Conservation (phyloP, 2,329 filamentous ascomycete genomes). For the Tolypocladium album region DNA sequence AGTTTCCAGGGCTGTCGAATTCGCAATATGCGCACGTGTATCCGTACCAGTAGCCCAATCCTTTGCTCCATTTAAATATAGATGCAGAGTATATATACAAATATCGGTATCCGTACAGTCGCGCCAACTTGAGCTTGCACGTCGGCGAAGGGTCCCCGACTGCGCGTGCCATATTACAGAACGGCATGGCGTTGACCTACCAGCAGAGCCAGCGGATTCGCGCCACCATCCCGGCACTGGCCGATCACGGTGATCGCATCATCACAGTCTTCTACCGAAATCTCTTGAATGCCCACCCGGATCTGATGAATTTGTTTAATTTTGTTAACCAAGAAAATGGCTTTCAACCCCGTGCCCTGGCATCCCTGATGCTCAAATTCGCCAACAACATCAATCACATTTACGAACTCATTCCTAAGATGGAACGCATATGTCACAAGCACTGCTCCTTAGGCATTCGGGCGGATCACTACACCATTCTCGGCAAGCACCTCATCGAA, state of each 20-base stretch:
- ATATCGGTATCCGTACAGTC: not conserved
- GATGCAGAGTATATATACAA: not conserved
- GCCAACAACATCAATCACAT: slow-evolving; percentile 59
- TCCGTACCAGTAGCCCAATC: not conserved
- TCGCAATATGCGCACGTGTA: not conserved
- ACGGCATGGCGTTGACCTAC: slow-evolving; percentile 31
- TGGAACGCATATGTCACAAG: slow-evolving; percentile 56
- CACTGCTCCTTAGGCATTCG: slow-evolving; percentile 60
- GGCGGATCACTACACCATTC: slow-evolving; percentile 59
- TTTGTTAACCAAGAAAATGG: slow-evolving; percentile 23
- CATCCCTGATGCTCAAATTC: slow-evolving; percentile 52
- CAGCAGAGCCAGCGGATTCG: slow-evolving; percentile 55
- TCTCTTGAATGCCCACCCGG: slow-evolving; percentile 54
- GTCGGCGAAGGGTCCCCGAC: not conserved
- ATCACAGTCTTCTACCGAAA: slow-evolving; percentile 62
- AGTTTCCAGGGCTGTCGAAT: not conserved
- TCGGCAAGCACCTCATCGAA: slow-evolving; percentile 57
- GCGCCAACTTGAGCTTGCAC: not conserved
- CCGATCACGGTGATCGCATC: slow-evolving; percentile 56
- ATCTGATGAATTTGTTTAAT: slow-evolving; percentile 63
- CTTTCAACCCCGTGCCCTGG: slow-evolving; percentile 22
- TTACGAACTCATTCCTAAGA: slow-evolving; percentile 39
- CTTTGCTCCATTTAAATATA: not conserved
- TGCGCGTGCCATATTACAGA: not conserved
- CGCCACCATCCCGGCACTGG: slow-evolving; percentile 58